phyloP scores from a whole-genome alignment of 768 basidiomycete species.

The Hirschioporus abietinus region DNA sequence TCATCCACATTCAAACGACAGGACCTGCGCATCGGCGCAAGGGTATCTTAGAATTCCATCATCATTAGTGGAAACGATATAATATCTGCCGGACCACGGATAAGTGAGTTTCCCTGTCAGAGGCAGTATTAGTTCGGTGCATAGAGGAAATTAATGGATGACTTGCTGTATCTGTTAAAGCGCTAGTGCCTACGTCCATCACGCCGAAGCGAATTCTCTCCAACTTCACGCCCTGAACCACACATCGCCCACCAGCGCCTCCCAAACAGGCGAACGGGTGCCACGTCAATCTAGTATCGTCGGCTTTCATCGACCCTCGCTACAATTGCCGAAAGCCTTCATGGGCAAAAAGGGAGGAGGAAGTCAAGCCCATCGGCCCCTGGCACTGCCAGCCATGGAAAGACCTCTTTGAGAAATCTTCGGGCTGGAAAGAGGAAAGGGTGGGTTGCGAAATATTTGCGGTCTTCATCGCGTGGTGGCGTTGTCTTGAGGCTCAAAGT shows the following conservation, averaged over 20 bases:
- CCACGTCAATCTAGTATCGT: slow-evolving; percentile 46
- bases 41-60: slow-evolving; percentile 32
- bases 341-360: too few relatives aligned
- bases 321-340: too few relatives aligned
- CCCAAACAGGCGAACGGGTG: slow-evolving; percentile 45
- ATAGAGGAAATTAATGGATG: neutral
- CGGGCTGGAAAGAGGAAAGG: too few relatives aligned
- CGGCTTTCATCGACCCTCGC: too few relatives aligned
- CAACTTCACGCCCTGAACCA: neutral
- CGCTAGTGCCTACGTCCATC: slow-evolving; percentile 17
- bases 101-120: slow-evolving; percentile 64
- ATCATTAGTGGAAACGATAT: slow-evolving; percentile 25
- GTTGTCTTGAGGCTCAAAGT: too few relatives aligned
- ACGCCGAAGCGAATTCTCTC: neutral
- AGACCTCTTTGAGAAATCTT: too few relatives aligned
- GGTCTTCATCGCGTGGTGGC: too few relatives aligned
- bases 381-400: too few relatives aligned
- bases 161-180: slow-evolving; percentile 66
- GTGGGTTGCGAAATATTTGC: too few relatives aligned
- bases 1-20: slow-evolving; percentile 67
- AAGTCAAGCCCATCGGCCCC: too few relatives aligned
- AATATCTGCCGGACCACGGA: slow-evolving; percentile 70
- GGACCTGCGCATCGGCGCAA: slow-evolving; percentile 55
- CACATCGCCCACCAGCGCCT: neutral
- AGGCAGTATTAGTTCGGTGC: neutral